Evolutionary conservation across 805 yeast genomes (phyloP).

Genomic region (Jamesozyma lodderae): DNA sequence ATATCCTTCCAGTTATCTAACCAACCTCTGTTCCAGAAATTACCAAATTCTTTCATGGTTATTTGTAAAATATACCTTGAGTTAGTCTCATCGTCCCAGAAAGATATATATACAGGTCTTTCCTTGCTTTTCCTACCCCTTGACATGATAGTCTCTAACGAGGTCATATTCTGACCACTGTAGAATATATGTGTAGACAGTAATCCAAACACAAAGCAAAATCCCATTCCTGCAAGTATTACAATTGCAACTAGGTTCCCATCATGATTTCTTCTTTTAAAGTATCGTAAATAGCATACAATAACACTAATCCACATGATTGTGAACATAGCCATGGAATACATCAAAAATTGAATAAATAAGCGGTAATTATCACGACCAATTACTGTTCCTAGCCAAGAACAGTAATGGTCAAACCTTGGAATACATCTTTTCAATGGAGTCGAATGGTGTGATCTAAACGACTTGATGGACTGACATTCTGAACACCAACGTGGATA

Average conservation of each 20-base stretch:
- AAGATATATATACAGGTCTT: conserved; percentile 23
- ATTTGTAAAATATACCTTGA: conserved; percentile 37
- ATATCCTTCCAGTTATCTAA: conserved; percentile 22
- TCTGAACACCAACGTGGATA: conserved; percentile 66
- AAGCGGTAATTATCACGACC: conserved; percentile 57
- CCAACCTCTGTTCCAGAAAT: conserved; percentile 19
- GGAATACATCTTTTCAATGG: conserved; percentile 51
- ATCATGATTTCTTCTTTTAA: conserved; percentile 22
- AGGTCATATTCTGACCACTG: conserved; percentile 41
- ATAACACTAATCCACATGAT: conserved; percentile 33
- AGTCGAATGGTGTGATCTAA: conserved; percentile 64
- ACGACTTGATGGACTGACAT: conserved; percentile 57
- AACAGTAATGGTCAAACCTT: conserved; percentile 75
- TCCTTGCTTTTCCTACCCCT: background rate
- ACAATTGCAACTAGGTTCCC: conserved; percentile 44
- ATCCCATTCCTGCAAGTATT: conserved; percentile 36
- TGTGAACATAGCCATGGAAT: conserved; percentile 33
- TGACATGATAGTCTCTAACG: conserved; percentile 45
- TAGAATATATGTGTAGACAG: conserved; percentile 37
- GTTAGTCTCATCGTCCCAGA: conserved; percentile 21
- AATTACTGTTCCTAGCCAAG: conserved; percentile 64
- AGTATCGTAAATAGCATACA: conserved; percentile 25
- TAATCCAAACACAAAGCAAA: conserved; percentile 35
- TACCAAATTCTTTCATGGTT: conserved; percentile 19
- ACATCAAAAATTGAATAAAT: conserved; percentile 45